A percentile compares a stretch with the other conserved stretches of the same genome.
These are phyloP conservation scores for Aspergillus fumigatus DNA, from an alignment of 2,329 filamentous ascomycete species.

Conservation along the genomic window DNA sequence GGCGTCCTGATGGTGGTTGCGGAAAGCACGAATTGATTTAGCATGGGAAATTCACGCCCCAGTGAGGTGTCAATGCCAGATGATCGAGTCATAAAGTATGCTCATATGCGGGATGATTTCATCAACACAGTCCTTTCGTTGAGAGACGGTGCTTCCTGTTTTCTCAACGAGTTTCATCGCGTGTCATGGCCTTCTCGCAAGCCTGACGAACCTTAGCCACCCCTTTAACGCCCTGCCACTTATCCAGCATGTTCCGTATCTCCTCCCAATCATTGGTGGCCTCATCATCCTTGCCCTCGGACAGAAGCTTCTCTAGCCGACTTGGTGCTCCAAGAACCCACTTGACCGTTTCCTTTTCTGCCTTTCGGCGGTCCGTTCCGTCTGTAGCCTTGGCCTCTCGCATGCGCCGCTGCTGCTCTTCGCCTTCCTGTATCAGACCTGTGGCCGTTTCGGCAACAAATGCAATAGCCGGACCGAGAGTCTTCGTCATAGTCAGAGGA, in stretches of 20 bases:
- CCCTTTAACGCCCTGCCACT: slow-evolving; percentile 42
- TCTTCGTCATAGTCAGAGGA: slow-evolving; percentile 45
- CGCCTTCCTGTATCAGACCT: slow-evolving; percentile 36
- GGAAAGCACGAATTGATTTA: background rate
- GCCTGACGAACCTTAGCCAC: slow-evolving; percentile 36
- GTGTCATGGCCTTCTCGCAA: slow-evolving; percentile 38
- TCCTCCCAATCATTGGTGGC: slow-evolving; percentile 41
- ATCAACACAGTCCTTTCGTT: background rate
- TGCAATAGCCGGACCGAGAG: slow-evolving; percentile 37
- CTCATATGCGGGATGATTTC: background rate
- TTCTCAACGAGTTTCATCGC: slow-evolving; percentile 22
- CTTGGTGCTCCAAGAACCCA: slow-evolving; percentile 43
- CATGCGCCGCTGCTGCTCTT: slow-evolving; percentile 29
- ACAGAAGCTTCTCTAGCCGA: slow-evolving; percentile 34
- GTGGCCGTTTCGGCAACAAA: slow-evolving; percentile 43
- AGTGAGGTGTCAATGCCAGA: background rate
- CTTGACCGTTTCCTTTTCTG: slow-evolving; percentile 40
- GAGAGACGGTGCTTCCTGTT: background rate
- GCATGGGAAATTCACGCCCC: background rate
- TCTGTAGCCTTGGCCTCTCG: slow-evolving; percentile 21
- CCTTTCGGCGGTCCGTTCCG: slow-evolving; percentile 15
- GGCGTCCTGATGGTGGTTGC: background rate
- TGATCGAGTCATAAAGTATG: background rate
- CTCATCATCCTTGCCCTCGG: slow-evolving; percentile 36
- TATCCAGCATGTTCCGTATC: slow-evolving; percentile 34